phyloP scores from a whole-genome alignment of 1,284 basidiomycete species.

The Austroboletus novae-zelandiae region DNA sequence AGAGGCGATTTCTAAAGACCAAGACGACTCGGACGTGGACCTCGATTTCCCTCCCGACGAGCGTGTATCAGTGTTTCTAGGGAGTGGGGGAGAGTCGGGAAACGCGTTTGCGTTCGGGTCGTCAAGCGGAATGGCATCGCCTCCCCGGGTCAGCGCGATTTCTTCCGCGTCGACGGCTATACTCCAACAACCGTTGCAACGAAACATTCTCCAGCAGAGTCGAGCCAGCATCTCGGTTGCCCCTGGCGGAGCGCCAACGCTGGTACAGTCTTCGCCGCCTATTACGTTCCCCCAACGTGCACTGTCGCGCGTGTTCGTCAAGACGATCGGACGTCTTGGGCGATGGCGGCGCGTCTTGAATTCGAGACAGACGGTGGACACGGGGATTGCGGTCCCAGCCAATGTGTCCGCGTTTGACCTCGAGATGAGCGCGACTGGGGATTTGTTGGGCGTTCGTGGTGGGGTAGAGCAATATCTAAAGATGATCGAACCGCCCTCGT shows the following conservation, averaged over 20 bases:
- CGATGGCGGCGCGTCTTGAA: conserved; percentile 79
- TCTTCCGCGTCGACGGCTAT: conserved; percentile 33
- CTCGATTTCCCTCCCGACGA: conserved; percentile 58
- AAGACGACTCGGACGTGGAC: conserved; percentile 69
- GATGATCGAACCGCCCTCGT: conserved; percentile 46
- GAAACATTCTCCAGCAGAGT: conserved; percentile 42
- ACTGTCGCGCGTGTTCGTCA: conserved; percentile 74
- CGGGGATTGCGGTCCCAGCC: conserved; percentile 44
- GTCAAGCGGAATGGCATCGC: conserved; percentile 16
- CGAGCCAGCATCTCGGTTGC: conserved; percentile 30
- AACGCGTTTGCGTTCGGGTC: conserved; percentile 31
- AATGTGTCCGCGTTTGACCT: conserved; percentile 69
- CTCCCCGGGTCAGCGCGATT: conserved; percentile 23
- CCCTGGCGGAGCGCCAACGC: conserved; percentile 20
- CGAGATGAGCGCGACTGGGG: conserved; percentile 54
- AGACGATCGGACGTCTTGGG: conserved; percentile 77
- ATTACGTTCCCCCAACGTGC: conserved; percentile 61
- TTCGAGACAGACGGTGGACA: conserved; percentile 42
- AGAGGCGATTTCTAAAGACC: conserved; percentile 50
- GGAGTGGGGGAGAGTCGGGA: conserved; percentile 24
- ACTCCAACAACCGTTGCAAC: conserved; percentile 38
- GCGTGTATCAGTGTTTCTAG: conserved; percentile 31
- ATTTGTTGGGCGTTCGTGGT: conserved; percentile 57
- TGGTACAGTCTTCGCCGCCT: conserved; percentile 40
- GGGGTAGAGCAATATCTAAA: conserved; percentile 67